Percentiles rank a stretch among this genome's conserved stretches.
Conservation (phyloP, 768 basidiomycete genomes). For the Termitomyces sp. region DNA sequence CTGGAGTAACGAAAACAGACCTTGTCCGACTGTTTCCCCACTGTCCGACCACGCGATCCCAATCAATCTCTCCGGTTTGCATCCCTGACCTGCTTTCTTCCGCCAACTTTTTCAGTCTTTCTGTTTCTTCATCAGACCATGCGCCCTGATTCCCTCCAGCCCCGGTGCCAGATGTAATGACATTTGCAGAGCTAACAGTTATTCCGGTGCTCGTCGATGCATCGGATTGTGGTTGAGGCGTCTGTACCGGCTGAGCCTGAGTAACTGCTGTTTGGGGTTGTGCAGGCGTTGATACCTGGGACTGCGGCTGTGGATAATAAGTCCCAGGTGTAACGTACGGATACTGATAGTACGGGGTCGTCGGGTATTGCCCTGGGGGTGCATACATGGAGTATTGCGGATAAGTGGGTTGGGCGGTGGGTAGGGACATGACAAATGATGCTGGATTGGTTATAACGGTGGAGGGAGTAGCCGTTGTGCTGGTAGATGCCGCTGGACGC, state of each 20-base stretch:
- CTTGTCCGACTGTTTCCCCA: slow-evolving; percentile 74
- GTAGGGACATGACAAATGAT: slow-evolving; percentile 67
- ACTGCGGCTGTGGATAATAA: slow-evolving; percentile 19
- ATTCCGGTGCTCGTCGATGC: slow-evolving; percentile 17
- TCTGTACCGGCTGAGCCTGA: slow-evolving; percentile 13
- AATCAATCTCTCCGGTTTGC: slow-evolving; percentile 60
- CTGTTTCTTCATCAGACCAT: slow-evolving; percentile 77
- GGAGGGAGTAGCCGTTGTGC: slow-evolving; percentile 29
- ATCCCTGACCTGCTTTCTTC: slow-evolving; percentile 54
- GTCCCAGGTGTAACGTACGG: slow-evolving; percentile 18
- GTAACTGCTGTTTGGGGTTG: slow-evolving; percentile 1
- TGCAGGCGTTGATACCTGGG: slow-evolving; percentile 11
- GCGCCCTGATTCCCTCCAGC: slow-evolving; percentile 54
- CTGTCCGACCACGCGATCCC: slow-evolving; percentile 71
- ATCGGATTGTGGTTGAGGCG: slow-evolving; percentile 12
- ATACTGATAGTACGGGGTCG: slow-evolving; percentile 60
- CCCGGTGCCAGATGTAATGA: slow-evolving; percentile 20
- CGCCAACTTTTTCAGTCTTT: slow-evolving; percentile 59
- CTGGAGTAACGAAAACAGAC: slow-evolving; percentile 28
- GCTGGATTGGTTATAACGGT: slow-evolving; percentile 64
- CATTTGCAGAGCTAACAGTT: slow-evolving; percentile 15
- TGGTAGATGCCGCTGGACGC: slow-evolving; percentile 22
- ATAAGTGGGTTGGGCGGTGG: slow-evolving; percentile 37
- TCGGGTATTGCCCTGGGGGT: slow-evolving; percentile 43
- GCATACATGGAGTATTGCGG: slow-evolving; percentile 40